phyloP scores from a whole-genome alignment of 75 land plant species.

The Cryptomeria japonica region DNA sequence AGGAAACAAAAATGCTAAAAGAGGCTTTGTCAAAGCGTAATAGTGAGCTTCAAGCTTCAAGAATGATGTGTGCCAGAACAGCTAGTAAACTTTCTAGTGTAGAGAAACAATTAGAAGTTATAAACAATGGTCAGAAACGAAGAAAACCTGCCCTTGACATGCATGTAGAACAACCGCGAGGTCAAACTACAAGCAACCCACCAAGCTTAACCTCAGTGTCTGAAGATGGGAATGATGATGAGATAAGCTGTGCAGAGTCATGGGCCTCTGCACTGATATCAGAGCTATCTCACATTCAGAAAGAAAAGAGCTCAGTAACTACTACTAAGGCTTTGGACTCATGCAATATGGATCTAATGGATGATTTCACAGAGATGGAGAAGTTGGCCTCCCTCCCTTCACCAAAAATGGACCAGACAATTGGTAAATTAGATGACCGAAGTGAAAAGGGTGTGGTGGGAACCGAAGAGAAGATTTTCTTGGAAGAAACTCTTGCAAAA shows the following conservation, averaged over 20 bases:
- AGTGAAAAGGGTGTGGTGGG: constrained; percentile 6
- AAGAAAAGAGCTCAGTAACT: constrained; percentile 36
- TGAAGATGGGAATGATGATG: constrained; percentile 79
- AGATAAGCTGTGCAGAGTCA: constrained; percentile 59
- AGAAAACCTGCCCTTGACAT: constrained; percentile 20
- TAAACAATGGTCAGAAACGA: constrained; percentile 27
- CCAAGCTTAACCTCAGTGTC: constrained; percentile 71
- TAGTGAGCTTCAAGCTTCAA: constrained; percentile 74
- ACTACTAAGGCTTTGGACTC: constrained; percentile 33
- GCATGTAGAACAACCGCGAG: constrained; percentile 18
- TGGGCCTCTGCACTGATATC: constrained; percentile 62
- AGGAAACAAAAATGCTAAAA: constrained; percentile 89
- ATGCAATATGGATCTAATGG: constrained; percentile 77
- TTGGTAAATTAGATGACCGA: not conserved
- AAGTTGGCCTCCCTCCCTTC: constrained; percentile 56
- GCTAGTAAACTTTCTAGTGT: constrained; percentile 69
- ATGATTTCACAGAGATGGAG: constrained; percentile 97
- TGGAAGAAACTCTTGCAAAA: constrained; percentile 16
- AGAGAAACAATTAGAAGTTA: constrained; percentile 43
- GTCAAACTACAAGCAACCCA: constrained; percentile 43
- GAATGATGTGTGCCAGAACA: constrained; percentile 76
- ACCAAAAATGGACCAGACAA: constrained; percentile 21
- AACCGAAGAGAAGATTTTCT: not conserved
- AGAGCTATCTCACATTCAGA: constrained; percentile 60
- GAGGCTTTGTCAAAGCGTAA: constrained; percentile 81